Conservation (phyloP, 129 eudicot species). For the Tagetes patula region DNA sequence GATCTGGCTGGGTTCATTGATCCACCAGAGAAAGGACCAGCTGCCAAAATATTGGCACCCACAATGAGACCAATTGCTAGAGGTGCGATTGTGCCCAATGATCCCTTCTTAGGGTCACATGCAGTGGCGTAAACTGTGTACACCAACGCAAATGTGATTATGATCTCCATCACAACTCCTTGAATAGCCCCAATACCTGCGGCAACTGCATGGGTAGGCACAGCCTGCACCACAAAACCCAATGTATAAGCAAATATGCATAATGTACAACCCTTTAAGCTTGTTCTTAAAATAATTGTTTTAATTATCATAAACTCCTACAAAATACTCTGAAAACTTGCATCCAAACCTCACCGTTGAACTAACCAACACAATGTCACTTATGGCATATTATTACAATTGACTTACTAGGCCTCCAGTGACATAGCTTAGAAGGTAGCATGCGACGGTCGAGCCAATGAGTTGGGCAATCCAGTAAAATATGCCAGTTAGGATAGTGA, state of each 20-base stretch:
- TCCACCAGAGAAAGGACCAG: conserved; percentile 78
- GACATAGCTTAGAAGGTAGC: conserved; percentile 48
- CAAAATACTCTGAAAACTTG: too few relatives aligned
- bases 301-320: too few relatives aligned
- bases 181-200: conserved; percentile 36
- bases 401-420: conserved; percentile 36
- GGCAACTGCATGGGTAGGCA: conserved; percentile 51
- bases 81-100: conserved; percentile 54
- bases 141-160: conserved; percentile 48
- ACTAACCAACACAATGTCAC: too few relatives aligned
- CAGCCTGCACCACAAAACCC: conserved; percentile 26
- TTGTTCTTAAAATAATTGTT: too few relatives aligned
- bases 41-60: conserved; percentile 85
- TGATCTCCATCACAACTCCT: conserved; percentile 52
- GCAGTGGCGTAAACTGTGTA: conserved; percentile 65
- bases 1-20: conserved; percentile 91
- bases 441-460: conserved; percentile 53
- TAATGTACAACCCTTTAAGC: background rate
- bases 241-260: background rate
- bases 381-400: too few relatives aligned
- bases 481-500: conserved; percentile 54
- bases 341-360: too few relatives aligned
- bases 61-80: conserved; percentile 79
- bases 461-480: conserved; percentile 63
- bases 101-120: conserved; percentile 71